Base-by-base conservation (phyloP, 176 grass and related monocot genomes). In the Saccharum spontaneum region DNA sequence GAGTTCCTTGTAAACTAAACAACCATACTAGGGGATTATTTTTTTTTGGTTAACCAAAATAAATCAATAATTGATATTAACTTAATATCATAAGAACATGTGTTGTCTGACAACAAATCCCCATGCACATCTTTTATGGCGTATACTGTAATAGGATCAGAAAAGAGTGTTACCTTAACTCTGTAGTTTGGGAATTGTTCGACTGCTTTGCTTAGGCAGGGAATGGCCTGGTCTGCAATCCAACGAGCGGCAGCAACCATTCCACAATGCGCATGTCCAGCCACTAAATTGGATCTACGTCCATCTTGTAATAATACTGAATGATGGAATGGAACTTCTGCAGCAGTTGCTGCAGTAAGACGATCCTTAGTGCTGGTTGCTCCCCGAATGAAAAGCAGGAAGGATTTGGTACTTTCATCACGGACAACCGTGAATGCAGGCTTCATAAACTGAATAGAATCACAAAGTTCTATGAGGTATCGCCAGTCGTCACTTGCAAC, bases 231-330 rank as follows among this genome's bases (percentile, higher is more conserved):
- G 78, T 98, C 85, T 69, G 90, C 88, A 43, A 93, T 88, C 92
- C 95, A 94, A 39, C 88, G 91, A 79, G 95, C 95, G 12, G 95
- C 89, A 80, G 85, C 89, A 71, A 87, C 85, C 93, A 98, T 95
- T 79, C 95, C 93, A 78, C 89, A 90, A 72, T 98, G 91, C 2
- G 76, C 93, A 85, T 95, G 86, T 45, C 91, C 95, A 76, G 65
- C 17, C 61, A 95, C 80, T 46, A 91, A 61, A 76, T 69, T 83
- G 28, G 86, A 38, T 73, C 82, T 75, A 76, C 52, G 61, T 9
- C 90, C 90, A 12, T 91, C 87, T 31, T 71, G 77, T 67, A 86
- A 90, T 38, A 86, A 90, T 33, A 93, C 65, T 50, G 68, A 65
- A 87, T 95, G 93, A 45, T 89, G 87, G 65, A 92, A 98, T 38